Evolutionary conservation across 1,284 basidiomycete genomes (phyloP).

Genomic region (Cutaneotrichosporon spelunceum): DNA sequence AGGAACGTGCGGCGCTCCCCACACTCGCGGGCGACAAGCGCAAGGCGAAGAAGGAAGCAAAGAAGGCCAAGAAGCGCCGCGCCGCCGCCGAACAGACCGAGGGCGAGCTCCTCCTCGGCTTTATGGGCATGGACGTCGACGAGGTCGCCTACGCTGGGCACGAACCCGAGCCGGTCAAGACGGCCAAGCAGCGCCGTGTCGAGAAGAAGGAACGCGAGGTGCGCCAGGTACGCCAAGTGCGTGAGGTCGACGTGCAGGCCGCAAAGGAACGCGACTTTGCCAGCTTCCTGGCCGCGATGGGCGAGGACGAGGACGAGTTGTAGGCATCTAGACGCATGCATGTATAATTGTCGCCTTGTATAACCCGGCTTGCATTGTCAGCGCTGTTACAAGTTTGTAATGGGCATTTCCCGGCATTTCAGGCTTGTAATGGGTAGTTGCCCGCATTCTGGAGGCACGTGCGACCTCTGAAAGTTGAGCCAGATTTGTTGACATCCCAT

Average conservation of each 20-base stretch:
- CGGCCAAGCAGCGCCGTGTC: conserved; percentile 10
- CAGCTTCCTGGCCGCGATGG: conserved; percentile 47
- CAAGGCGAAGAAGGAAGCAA: conserved; percentile 42
- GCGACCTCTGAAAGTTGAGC: background rate
- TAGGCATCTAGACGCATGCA: conserved; percentile 4
- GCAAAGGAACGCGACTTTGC: conserved; percentile 51
- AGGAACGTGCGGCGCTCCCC: conserved; percentile 44
- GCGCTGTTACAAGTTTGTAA: background rate
- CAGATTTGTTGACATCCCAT: background rate
- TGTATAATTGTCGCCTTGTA: background rate
- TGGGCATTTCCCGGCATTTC: background rate
- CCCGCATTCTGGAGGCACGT: background rate
- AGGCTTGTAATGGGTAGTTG: background rate
- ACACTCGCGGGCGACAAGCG: conserved; percentile 37
- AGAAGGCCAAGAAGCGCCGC: conserved; percentile 48
- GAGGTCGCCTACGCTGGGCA: conserved; percentile 15
- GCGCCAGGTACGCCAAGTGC: conserved; percentile 10
- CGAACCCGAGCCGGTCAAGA: conserved; percentile 3
- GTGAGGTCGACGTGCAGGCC: conserved; percentile 28
- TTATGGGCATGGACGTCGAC: conserved; percentile 46
- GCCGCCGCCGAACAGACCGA: conserved; percentile 42
- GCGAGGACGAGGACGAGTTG: conserved; percentile 33
- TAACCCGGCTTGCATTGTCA: background rate
- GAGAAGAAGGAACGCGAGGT: conserved; percentile 13
- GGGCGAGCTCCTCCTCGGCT: conserved; percentile 43